phyloP scores from a whole-genome alignment of 1,284 basidiomycete species.

The Leucoagaricus sp. region DNA sequence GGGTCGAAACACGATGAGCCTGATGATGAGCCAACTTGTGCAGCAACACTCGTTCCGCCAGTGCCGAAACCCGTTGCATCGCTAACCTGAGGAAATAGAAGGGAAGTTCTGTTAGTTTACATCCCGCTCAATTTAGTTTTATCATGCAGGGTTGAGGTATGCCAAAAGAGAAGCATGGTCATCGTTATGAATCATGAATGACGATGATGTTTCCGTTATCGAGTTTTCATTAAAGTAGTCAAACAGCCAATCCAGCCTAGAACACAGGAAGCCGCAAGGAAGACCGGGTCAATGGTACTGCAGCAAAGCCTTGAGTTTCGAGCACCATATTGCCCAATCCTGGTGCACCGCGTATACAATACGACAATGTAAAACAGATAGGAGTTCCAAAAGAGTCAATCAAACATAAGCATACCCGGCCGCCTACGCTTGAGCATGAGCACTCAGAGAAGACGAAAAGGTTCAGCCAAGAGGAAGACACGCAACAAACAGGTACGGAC shows the following conservation, averaged over 20 bases:
- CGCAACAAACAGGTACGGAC: neutral
- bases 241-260: neutral
- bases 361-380: neutral
- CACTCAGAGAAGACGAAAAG: neutral
- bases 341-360: neutral
- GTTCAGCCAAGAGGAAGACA: neutral
- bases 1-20: slow-evolving; percentile 65
- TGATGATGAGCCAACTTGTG: slow-evolving; percentile 50
- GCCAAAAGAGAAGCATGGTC: neutral
- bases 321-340: neutral
- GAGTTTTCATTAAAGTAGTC: neutral
- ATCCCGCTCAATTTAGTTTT: neutral
- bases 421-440: neutral
- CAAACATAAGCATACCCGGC: neutral
- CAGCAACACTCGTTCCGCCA: slow-evolving; percentile 72
- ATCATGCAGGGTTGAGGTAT: neutral
- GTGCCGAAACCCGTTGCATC: slow-evolving; percentile 69
- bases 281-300: neutral
- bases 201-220: neutral
- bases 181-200: neutral
- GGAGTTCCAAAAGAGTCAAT: neutral
- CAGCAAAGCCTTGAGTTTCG: neutral
- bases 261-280: neutral
- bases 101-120: neutral
- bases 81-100: slow-evolving; percentile 52